Percentiles rank a stretch among this genome's conserved stretches.
Evolutionary conservation across 371 early-diverging fungal genomes (phyloP).

Genomic region (Cokeromyces recurvatus): DNA sequence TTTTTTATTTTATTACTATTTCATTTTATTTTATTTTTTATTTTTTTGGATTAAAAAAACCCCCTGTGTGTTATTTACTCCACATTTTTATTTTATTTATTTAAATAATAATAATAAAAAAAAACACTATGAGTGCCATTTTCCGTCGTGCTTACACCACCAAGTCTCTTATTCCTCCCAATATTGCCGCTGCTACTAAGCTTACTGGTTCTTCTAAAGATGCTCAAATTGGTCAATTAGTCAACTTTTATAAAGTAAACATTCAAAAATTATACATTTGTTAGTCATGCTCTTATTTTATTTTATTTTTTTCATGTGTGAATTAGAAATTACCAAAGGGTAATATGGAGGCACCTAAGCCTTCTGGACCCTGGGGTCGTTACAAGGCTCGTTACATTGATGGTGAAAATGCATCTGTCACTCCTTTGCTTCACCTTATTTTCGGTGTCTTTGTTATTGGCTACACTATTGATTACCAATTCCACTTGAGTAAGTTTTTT

Average conservation of each 20-base stretch:
- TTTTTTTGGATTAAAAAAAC: no score
- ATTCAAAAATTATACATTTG: neutral
- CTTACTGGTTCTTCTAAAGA: slow-evolving; percentile 41
- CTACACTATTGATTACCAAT: slow-evolving; percentile 64
- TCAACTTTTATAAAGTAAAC: slow-evolving; percentile 50
- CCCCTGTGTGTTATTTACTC: no score
- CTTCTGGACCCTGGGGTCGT: slow-evolving; percentile 42
- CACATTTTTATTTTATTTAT: no score
- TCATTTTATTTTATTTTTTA: no score
- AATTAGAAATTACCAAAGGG: slow-evolving; percentile 54
- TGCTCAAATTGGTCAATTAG: slow-evolving; percentile 38
- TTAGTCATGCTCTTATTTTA: no score
- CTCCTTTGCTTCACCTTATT: slow-evolving; percentile 54
- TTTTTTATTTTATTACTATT: no score
- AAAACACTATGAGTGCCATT: slow-evolving; percentile 50
- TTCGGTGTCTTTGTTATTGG: slow-evolving; percentile 51
- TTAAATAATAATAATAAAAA: no score
- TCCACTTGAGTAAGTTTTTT: slow-evolving; percentile 61
- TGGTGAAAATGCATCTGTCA: slow-evolving; percentile 56
- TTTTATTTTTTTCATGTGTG: no score
- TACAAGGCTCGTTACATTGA: slow-evolving; percentile 67
- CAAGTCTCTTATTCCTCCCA: slow-evolving; percentile 52
- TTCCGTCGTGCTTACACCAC: slow-evolving; percentile 54
- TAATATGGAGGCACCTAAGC: slow-evolving; percentile 35
- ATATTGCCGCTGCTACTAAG: slow-evolving; percentile 47